Conservation (phyloP, 1,284 basidiomycete species). For the Kwoniella shivajii region DNA sequence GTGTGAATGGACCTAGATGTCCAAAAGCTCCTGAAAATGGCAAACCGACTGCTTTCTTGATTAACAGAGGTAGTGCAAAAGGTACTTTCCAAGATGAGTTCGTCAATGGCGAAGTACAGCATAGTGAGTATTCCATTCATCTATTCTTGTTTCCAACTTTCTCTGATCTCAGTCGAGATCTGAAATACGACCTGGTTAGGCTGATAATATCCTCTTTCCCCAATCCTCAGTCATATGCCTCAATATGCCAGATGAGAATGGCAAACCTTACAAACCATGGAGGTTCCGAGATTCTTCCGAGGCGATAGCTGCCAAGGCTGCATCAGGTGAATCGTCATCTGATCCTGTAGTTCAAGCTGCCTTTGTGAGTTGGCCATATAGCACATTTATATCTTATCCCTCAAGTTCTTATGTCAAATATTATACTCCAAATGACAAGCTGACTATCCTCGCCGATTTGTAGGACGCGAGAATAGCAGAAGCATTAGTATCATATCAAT, state of each 20-base stretch:
- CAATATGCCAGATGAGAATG: constrained; percentile 43
- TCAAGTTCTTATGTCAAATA: no score
- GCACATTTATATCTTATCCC: neutral
- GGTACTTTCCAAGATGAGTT: constrained; percentile 53
- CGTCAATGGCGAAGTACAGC: constrained; percentile 55
- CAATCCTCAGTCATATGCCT: constrained; percentile 53
- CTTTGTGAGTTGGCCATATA: constrained; percentile 20
- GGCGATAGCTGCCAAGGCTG: constrained; percentile 39
- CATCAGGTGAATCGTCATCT: constrained; percentile 23
- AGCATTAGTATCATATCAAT: constrained; percentile 52
- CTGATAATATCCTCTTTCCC: neutral
- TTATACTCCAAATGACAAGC: neutral
- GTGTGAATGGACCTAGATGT: constrained; percentile 46
- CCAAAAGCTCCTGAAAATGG: constrained; percentile 52
- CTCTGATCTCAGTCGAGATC: no score
- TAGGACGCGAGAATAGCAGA: constrained; percentile 50
- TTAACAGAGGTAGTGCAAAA: constrained; percentile 49
- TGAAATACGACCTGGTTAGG: neutral
- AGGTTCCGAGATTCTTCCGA: constrained; percentile 49
- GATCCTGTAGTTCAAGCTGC: constrained; percentile 20
- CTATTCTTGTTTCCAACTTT: neutral
- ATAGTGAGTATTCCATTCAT: constrained; percentile 42
- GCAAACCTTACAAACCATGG: constrained; percentile 47
- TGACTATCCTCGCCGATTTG: neutral
- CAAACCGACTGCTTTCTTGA: constrained; percentile 49